Base-by-base conservation (phyloP, 106 monocot genomes). In the Gastrodia elata region DNA sequence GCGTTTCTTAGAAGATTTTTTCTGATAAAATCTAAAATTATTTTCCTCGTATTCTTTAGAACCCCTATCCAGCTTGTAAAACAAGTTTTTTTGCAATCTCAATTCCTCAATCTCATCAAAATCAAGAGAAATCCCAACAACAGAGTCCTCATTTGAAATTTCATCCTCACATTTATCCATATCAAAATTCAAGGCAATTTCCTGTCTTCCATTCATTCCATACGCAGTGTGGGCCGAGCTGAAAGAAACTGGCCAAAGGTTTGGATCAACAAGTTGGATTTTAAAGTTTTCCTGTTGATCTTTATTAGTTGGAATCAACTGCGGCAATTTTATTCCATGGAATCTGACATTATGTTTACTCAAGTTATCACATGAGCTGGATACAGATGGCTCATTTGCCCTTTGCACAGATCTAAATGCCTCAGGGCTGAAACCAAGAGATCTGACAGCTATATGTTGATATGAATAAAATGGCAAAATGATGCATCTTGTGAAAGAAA, bases 41-140 rank as follows among this genome's bases (percentile, higher is more conserved):
- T 80, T 75, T 84, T 93, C 89, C 40, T 93, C 93, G 38, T 74
- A 83, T 64, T 93, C 93, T 78, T 76, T 89, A n/a, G 89, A 93
- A 24, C 73, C 74, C 57, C 71, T 81, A 43, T 93, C 93, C 70
- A 93, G 56, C 71, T 93, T 93, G 78, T 89, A 93, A 76, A 87
- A 85, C 14, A 93, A 70, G 73, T 83, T 83, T 74, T 81, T 83
- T 16, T 73, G 82, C 39, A 87, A 10, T 78, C 87, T 82, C 65
- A 93, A 40, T 20, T 89, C 87, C 37, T 93, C 89, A 42, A 93
- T 87, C 74, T 81, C 84, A 56, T 93, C 85, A 9, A 86, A 80
- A 59, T 83, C 89, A 56, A 41, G 22, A 40, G 40, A 48, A 15
- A 70, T 56, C 2, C 35, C 74, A 24, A 28, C 70, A 36, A 55